Percentiles rank a stretch among this genome's conserved stretches.
Conservation (phyloP, 23 red algal species). For the Gracilaria gracilis region DNA sequence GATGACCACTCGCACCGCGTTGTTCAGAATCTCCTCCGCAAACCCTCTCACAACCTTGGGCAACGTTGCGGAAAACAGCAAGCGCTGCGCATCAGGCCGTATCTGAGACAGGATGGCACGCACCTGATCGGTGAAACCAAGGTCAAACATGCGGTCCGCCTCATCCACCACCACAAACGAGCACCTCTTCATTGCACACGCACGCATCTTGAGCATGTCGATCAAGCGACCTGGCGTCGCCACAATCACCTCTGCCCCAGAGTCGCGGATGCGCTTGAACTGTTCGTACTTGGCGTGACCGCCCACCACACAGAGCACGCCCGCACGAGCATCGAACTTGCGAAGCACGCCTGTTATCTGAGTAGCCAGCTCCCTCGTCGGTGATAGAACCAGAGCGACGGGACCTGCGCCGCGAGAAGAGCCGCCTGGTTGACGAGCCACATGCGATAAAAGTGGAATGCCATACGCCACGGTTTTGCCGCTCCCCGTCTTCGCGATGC, state of each 20-base stretch:
- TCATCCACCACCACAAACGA: conserved; percentile 90
- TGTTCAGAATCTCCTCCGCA: conserved; percentile 35
- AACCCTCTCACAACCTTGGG: conserved; percentile 62
- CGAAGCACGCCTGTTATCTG: conserved; percentile 73
- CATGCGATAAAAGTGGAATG: conserved; percentile 76
- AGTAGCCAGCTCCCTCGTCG: conserved; percentile 81
- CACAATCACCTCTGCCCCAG: conserved; percentile 77
- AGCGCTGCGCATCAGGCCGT: conserved; percentile 82
- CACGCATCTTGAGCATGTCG: conserved; percentile 85
- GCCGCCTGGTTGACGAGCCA: conserved; percentile 38
- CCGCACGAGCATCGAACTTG: conserved; percentile 24
- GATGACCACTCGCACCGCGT: conserved; percentile 23
- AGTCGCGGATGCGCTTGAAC: conserved; percentile 68
- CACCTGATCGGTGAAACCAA: conserved; percentile 88
- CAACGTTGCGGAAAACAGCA: conserved; percentile 82
- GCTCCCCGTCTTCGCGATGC: conserved; percentile 75
- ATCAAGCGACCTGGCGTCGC: conserved; percentile 88
- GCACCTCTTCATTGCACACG: conserved; percentile 58
- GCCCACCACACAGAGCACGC: conserved; percentile 71
- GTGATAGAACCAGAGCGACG: conserved; percentile 64
- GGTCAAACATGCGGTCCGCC: conserved; percentile 88
- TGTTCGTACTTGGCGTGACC: conserved; percentile 80
- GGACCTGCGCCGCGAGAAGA: conserved; percentile 54
- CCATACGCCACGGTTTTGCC: conserved; percentile 83
- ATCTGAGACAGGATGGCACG: conserved; percentile 70